Percentiles rank a stretch among this genome's conserved stretches.
Evolutionary conservation across 441 rosid species (phyloP).

Genomic region (Gossypium gossypioides): DNA sequence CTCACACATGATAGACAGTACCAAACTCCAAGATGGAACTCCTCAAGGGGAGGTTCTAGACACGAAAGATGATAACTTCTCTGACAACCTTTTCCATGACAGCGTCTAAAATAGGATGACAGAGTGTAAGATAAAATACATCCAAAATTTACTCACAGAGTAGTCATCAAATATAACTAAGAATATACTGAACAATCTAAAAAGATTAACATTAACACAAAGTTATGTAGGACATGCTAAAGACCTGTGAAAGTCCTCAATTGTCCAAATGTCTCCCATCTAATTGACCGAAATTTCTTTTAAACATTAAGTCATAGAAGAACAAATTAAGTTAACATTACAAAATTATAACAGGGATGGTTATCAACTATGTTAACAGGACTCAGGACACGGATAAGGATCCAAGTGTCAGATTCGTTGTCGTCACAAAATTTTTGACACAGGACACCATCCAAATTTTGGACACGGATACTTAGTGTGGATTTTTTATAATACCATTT

Average conservation of each 20-base stretch:
- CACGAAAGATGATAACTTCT: constrained; percentile 45
- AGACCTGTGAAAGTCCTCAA: neutral
- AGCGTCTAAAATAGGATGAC: constrained; percentile 32
- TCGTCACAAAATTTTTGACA: neutral
- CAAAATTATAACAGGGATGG: neutral
- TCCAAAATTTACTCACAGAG: neutral
- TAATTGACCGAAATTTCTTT: neutral
- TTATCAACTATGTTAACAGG: neutral
- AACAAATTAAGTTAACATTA: neutral
- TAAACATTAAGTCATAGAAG: neutral
- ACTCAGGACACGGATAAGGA: neutral
- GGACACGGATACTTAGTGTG: neutral
- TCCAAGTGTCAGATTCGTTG: neutral
- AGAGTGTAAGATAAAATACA: neutral
- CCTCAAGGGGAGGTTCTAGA: constrained; percentile 27
- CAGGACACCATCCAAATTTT: too few species aligned
- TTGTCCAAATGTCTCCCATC: neutral
- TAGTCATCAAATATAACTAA: neutral
- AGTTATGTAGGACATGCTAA: neutral
- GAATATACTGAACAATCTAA: neutral
- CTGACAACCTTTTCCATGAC: constrained; percentile 47
- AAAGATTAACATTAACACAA: neutral
- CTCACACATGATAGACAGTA: constrained; percentile 23
- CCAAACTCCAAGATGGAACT: constrained; percentile 26
- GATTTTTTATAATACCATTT: neutral